phyloP scores from a whole-genome alignment of 352 stramenopile species.

The Globisporangium paddicum region DNA sequence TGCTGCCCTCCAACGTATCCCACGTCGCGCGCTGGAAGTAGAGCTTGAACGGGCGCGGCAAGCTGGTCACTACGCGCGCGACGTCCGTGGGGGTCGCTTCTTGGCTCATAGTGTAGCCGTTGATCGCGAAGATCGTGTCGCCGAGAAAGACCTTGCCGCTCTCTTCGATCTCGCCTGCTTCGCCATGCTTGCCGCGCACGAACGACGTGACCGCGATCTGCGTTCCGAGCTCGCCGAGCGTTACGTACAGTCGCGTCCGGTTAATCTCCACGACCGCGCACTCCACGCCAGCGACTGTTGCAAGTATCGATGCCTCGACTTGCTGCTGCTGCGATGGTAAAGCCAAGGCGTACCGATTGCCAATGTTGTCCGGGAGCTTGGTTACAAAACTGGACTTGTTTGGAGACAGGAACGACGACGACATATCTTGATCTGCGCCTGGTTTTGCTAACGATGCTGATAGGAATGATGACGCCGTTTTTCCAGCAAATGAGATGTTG shows the following conservation, averaged over 20 bases:
- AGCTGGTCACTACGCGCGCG: conserved; percentile 34
- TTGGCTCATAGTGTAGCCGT: conserved; percentile 19
- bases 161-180: conserved; percentile 56
- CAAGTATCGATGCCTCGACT: neutral
- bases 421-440: neutral
- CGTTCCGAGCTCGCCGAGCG: conserved; percentile 41
- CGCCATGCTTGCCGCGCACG: conserved; percentile 35
- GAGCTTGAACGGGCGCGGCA: conserved; percentile 39
- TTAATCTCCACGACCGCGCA: conserved; percentile 34
- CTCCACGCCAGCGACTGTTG: conserved; percentile 6
- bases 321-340: neutral
- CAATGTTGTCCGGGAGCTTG: conserved; percentile 9
- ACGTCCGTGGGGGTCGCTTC: conserved; percentile 34
- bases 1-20: conserved; percentile 34
- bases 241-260: conserved; percentile 45
- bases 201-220: conserved; percentile 63
- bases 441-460: neutral
- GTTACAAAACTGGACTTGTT: conserved; percentile 30
- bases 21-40: conserved; percentile 65
- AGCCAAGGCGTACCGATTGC: neutral
- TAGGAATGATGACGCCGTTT: neutral
- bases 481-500: neutral
- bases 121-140: conserved; percentile 61
- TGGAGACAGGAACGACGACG: conserved; percentile 47
- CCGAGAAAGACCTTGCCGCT: conserved; percentile 64